phyloP scores from a whole-genome alignment of 148 eudicot species.

The Rhododendron ferrugineum region DNA sequence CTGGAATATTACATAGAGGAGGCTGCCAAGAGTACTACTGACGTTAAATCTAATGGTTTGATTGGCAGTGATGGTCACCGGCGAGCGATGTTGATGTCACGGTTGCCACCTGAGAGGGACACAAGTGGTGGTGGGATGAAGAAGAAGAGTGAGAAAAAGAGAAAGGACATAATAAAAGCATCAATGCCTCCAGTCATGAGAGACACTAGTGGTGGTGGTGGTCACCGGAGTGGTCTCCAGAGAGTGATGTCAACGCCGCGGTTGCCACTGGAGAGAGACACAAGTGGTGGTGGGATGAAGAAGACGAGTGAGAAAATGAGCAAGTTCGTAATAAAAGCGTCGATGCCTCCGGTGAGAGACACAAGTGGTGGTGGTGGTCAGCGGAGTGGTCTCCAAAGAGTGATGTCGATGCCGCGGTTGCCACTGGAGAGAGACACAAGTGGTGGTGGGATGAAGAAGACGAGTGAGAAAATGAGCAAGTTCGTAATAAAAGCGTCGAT shows the following conservation, averaged over 20 bases:
- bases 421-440: background rate
- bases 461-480: background rate
- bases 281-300: background rate
- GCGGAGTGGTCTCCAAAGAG: too few relatives aligned
- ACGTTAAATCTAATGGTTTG: background rate
- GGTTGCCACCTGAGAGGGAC: background rate
- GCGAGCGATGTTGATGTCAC: background rate
- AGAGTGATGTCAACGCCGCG: too few relatives aligned
- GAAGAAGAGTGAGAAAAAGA: background rate
- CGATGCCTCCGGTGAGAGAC: background rate
- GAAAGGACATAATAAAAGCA: background rate
- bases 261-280: too few relatives aligned
- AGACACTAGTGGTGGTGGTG: background rate
- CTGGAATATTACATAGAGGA: slow-evolving; percentile 20
- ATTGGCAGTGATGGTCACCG: background rate
- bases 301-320: background rate
- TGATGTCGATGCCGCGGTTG: background rate
- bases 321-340: background rate
- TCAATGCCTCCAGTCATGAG: background rate
- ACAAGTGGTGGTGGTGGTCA: background rate
- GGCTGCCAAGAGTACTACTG: background rate
- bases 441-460: background rate
- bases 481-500: too few relatives aligned
- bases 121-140: background rate
- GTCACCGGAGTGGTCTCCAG: too few relatives aligned